Conservation (phyloP, 202 grass and related monocot genomes). For the Elaeis oleifera region DNA sequence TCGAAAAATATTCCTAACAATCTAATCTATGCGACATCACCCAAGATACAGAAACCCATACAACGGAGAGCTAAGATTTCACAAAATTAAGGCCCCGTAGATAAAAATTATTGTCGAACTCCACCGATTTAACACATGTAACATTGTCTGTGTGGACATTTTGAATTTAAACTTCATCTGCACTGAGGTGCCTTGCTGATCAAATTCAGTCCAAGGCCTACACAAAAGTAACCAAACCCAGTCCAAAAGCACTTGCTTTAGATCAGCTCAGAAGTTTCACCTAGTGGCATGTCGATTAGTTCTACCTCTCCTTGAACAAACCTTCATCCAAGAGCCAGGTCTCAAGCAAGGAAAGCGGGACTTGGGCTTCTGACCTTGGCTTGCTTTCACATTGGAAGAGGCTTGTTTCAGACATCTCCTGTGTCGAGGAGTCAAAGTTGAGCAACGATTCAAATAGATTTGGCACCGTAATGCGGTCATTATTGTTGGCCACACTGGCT, state of each 20-base stretch:
- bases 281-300: constrained; percentile 43
- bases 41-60: no score
- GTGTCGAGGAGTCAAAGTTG: constrained; percentile 18
- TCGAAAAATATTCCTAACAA: no score
- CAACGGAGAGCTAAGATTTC: no score
- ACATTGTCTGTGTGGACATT: not conserved
- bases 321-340: constrained; percentile 70
- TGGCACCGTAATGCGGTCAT: not conserved
- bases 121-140: no score
- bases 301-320: constrained; percentile 31
- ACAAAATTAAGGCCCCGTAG: no score
- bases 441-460: not conserved
- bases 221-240: not conserved
- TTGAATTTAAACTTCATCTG: not conserved
- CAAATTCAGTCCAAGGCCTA: no score
- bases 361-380: constrained; percentile 1
- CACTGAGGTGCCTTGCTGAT: no score
- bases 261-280: constrained; percentile 44
- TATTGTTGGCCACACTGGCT: constrained; percentile 24
- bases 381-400: constrained; percentile 8
- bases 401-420: constrained; percentile 33
- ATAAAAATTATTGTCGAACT: no score
- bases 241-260: constrained; percentile 9
- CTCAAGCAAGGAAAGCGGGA: constrained; percentile 50
- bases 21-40: no score